phyloP scores from a whole-genome alignment of 2,329 filamentous ascomycete genomes.

The Aspergillus costaricaensis region DNA sequence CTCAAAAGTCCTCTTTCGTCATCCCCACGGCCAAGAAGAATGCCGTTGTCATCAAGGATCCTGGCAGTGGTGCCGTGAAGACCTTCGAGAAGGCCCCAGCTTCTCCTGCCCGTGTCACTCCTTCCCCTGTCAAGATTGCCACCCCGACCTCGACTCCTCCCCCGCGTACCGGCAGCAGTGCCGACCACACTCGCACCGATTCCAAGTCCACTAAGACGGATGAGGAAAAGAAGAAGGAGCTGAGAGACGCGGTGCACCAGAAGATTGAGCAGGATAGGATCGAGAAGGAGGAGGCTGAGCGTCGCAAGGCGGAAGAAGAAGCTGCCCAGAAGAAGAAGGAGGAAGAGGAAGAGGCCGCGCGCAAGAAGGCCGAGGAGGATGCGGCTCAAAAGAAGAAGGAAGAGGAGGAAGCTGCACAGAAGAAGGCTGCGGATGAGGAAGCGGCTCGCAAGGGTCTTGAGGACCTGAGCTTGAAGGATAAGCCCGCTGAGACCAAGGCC shows the following conservation, averaged over 20 bases:
- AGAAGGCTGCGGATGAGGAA: constrained; percentile 30
- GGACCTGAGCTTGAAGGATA: constrained; percentile 29
- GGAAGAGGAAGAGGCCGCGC: constrained; percentile 34
- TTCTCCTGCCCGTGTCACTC: constrained; percentile 56
- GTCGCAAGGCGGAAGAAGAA: constrained; percentile 53
- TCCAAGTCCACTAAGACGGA: constrained; percentile 71
- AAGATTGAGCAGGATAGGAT: constrained; percentile 55
- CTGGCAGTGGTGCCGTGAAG: constrained; percentile 75
- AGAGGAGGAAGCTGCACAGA: constrained; percentile 32
- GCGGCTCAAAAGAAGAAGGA: constrained; percentile 29
- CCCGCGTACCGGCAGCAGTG: constrained; percentile 69
- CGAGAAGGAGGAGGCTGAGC: constrained; percentile 59
- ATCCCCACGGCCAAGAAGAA: constrained; percentile 68
- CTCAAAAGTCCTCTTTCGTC: constrained; percentile 63
- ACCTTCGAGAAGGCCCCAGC: constrained; percentile 69
- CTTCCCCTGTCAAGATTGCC: constrained; percentile 61
- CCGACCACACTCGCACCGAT: constrained; percentile 70
- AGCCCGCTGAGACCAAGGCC: constrained; percentile 50
- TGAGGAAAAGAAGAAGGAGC: constrained; percentile 79
- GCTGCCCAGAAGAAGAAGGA: constrained; percentile 38
- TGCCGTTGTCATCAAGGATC: constrained; percentile 81
- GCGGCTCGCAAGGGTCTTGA: constrained; percentile 26
- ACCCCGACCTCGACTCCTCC: constrained; percentile 79
- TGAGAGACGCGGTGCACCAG: constrained; percentile 57
- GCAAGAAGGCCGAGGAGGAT: constrained; percentile 30